A percentile compares a stretch with the other conserved stretches of the same genome.
Conservation (phyloP, 495 filamentous ascomycete species). For the Penicillium herquei region DNA sequence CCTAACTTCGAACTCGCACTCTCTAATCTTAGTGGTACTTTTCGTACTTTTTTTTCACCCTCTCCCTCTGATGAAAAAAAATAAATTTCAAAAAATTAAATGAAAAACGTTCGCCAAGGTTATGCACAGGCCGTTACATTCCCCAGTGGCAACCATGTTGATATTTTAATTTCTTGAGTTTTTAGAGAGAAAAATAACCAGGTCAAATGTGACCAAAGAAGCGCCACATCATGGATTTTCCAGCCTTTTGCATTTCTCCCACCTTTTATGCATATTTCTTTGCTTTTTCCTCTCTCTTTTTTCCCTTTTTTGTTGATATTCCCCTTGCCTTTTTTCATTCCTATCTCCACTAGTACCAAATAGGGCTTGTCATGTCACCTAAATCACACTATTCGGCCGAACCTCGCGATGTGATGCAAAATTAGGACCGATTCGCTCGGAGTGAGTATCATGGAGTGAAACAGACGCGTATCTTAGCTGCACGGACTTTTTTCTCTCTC, state of each 20-base stretch:
- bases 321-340: not conserved
- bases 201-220: not conserved
- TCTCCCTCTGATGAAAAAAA: too few species aligned
- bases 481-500: constrained; percentile 28
- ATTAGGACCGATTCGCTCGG: not conserved
- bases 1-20: too few species aligned
- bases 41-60: not conserved
- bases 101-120: not conserved
- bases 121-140: not conserved
- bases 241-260: not conserved
- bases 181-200: not conserved
- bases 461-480: constrained; percentile 48
- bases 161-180: not conserved
- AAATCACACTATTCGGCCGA: constrained; percentile 12
- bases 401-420: not conserved
- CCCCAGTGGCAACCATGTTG: not conserved
- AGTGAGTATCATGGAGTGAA: constrained; percentile 25
- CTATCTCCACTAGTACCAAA: not conserved
- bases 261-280: not conserved
- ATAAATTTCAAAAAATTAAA: too few species aligned
- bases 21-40: not conserved
- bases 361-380: not conserved
- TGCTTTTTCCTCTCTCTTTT: not conserved
- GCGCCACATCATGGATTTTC: not conserved
- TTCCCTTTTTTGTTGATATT: not conserved